These are phyloP conservation scores for Neurospora crassa DNA, from an alignment of 2,329 filamentous ascomycete genomes.

Conservation along the genomic window DNA sequence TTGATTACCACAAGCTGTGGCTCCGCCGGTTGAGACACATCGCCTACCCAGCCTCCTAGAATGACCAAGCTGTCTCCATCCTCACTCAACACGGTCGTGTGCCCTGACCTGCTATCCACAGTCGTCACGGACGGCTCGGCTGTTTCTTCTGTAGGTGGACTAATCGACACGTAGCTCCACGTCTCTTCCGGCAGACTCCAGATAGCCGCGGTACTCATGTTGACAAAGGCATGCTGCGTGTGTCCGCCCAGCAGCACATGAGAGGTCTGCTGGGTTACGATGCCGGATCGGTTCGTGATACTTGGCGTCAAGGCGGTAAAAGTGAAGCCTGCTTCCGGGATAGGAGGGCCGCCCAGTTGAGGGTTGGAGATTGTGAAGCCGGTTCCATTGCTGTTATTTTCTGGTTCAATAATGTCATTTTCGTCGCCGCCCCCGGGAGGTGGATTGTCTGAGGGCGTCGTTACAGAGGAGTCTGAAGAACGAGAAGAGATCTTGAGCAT, in stretches of 20 bases:
- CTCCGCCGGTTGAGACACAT: conserved; percentile 62
- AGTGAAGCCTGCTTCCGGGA: conserved; percentile 79
- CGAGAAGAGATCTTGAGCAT: conserved; percentile 59
- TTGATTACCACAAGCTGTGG: conserved; percentile 74
- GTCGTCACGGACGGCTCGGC: conserved; percentile 15
- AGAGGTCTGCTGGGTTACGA: conserved; percentile 61
- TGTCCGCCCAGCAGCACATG: conserved; percentile 82
- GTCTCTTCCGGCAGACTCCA: conserved; percentile 79
- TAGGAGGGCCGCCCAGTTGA: conserved; percentile 40
- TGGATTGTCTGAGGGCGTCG: conserved; percentile 20
- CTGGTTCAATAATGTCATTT: background rate
- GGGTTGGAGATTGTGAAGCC: conserved; percentile 20
- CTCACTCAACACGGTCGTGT: conserved; percentile 71
- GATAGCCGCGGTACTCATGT: conserved; percentile 84
- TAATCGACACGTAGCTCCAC: conserved; percentile 74
- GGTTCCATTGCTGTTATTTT: background rate
- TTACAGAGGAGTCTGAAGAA: conserved; percentile 20
- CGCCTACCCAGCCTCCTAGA: conserved; percentile 87
- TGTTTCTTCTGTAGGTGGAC: conserved; percentile 25
- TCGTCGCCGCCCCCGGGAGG: conserved; percentile 32
- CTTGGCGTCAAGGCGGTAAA: conserved; percentile 66
- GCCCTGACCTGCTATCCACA: conserved; percentile 78
- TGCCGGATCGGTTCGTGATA: conserved; percentile 56
- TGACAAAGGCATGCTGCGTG: conserved; percentile 74
- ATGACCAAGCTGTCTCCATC: conserved; percentile 73